Evolutionary conservation across 2,329 filamentous ascomycete genomes (phyloP).

Genomic region (Juglanconis oblonga): DNA sequence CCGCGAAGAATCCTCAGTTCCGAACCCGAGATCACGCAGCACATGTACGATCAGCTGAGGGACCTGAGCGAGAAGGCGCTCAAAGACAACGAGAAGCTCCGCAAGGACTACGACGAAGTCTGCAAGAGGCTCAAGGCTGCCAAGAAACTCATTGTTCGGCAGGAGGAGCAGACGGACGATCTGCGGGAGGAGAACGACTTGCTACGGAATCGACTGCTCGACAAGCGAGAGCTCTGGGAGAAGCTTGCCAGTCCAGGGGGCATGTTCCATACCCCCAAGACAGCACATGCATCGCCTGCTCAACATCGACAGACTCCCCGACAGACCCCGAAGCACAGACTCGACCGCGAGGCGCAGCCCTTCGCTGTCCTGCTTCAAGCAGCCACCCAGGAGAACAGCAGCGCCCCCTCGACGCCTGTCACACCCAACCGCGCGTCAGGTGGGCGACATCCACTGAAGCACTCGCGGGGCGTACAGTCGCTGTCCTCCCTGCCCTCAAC

Average conservation of each 20-base stretch:
- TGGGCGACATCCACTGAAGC: constrained; percentile 53
- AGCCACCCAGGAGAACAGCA: constrained; percentile 72
- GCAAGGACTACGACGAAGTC: constrained; percentile 62
- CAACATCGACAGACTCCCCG: constrained; percentile 47
- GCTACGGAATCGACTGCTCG: constrained; percentile 78
- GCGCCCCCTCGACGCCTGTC: constrained; percentile 69
- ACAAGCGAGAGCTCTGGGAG: constrained; percentile 85
- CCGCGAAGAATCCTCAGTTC: constrained; percentile 48
- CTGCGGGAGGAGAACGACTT: constrained; percentile 74
- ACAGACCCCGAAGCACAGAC: constrained; percentile 46
- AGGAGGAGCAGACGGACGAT: constrained; percentile 68
- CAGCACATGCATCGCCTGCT: constrained; percentile 41
- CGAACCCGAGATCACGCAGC: constrained; percentile 50
- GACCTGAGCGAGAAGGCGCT: constrained; percentile 63
- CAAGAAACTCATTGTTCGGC: constrained; percentile 74
- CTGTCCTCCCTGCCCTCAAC: constrained; percentile 82
- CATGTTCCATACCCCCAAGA: constrained; percentile 61
- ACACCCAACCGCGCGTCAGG: constrained; percentile 39
- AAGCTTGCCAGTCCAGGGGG: constrained; percentile 73
- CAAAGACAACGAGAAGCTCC: constrained; percentile 62
- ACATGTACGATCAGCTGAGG: constrained; percentile 61
- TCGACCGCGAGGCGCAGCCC: constrained; percentile 49
- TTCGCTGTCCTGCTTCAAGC: constrained; percentile 81
- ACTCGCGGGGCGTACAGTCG: constrained; percentile 75
- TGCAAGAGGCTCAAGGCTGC: constrained; percentile 66